These are phyloP conservation scores for Alliaria petiolata DNA, from an alignment of 345 rosid genomes.

Conservation along the genomic window DNA sequence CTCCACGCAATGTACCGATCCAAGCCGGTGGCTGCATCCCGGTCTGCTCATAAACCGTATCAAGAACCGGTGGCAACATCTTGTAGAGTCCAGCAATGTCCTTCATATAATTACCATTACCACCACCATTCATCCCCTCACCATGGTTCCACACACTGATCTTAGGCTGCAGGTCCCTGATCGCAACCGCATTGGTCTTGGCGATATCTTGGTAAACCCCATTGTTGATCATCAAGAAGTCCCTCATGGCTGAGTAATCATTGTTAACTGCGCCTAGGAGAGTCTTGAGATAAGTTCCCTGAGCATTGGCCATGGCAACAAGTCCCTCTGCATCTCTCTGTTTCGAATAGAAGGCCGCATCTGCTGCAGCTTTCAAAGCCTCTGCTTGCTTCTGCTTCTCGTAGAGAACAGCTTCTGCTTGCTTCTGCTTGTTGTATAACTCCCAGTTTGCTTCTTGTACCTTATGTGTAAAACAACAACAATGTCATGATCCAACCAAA, in stretches of 20 bases:
- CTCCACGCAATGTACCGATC: slow-evolving; percentile 42
- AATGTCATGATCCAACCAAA: background rate
- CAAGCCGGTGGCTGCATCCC: slow-evolving; percentile 77
- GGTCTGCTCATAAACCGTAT: slow-evolving; percentile 79
- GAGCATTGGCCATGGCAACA: slow-evolving; percentile 50
- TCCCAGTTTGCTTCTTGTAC: slow-evolving; percentile 82
- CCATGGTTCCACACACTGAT: slow-evolving; percentile 63
- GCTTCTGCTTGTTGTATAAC: slow-evolving; percentile 54
- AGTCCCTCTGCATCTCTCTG: slow-evolving; percentile 68
- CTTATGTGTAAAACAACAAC: slow-evolving; percentile 6
- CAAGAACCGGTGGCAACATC: slow-evolving; percentile 68
- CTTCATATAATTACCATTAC: slow-evolving; percentile 36
- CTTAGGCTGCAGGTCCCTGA: slow-evolving; percentile 57
- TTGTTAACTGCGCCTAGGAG: slow-evolving; percentile 51
- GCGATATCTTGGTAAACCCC: slow-evolving; percentile 62
- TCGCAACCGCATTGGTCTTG: slow-evolving; percentile 54
- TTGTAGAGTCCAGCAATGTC: slow-evolving; percentile 67
- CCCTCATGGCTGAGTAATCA: slow-evolving; percentile 52
- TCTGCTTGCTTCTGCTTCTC: slow-evolving; percentile 58
- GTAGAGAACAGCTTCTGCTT: slow-evolving; percentile 56
- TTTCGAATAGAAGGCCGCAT: slow-evolving; percentile 55
- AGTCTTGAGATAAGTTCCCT: slow-evolving; percentile 53
- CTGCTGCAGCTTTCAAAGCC: slow-evolving; percentile 54
- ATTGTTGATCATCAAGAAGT: slow-evolving; percentile 55
- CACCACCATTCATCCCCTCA: slow-evolving; percentile 28